Evolutionary conservation across 2,329 filamentous ascomycete species (phyloP).

Genomic region (Penicillium crustosum): DNA sequence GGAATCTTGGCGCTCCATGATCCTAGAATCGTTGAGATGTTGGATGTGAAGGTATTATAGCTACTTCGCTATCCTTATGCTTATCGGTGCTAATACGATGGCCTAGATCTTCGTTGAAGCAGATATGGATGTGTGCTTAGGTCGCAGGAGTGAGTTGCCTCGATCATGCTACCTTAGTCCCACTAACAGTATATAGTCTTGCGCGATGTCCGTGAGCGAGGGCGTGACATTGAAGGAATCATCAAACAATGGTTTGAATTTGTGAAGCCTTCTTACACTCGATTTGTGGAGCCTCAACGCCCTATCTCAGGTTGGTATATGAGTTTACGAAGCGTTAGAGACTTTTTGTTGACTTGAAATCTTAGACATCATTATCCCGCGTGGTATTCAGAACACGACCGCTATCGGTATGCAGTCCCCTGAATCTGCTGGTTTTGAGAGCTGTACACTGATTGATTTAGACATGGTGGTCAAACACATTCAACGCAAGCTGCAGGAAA

Average conservation of each 20-base stretch:
- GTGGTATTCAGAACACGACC: slow-evolving; percentile 91
- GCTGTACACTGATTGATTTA: slow-evolving; percentile 36
- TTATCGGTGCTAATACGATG: neutral
- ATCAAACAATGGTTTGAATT: slow-evolving; percentile 98
- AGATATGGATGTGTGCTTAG: slow-evolving; percentile 89
- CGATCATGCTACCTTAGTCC: neutral
- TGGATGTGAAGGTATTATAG: slow-evolving; percentile 79
- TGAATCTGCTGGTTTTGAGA: neutral
- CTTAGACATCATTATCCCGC: slow-evolving; percentile 84
- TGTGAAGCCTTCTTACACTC: slow-evolving; percentile 95
- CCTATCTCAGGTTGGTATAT: slow-evolving; percentile 67
- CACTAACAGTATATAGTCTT: slow-evolving; percentile 58
- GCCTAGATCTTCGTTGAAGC: slow-evolving; percentile 87
- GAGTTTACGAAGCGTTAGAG: neutral
- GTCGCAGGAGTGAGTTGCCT: slow-evolving; percentile 68
- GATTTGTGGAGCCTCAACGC: slow-evolving; percentile 88
- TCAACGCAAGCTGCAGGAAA: slow-evolving; percentile 79
- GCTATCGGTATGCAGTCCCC: slow-evolving; percentile 61
- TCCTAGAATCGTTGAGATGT: slow-evolving; percentile 74
- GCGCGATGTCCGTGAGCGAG: slow-evolving; percentile 85
- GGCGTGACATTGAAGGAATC: slow-evolving; percentile 87
- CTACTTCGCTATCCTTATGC: neutral
- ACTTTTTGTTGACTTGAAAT: slow-evolving; percentile 15
- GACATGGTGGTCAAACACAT: slow-evolving; percentile 94
- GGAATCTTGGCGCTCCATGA: slow-evolving; percentile 96